A percentile compares a stretch with the other conserved stretches of the same genome.
Evolutionary conservation across 495 filamentous ascomycete species (phyloP).

Genomic region (Saxophila tyrrhenica): DNA sequence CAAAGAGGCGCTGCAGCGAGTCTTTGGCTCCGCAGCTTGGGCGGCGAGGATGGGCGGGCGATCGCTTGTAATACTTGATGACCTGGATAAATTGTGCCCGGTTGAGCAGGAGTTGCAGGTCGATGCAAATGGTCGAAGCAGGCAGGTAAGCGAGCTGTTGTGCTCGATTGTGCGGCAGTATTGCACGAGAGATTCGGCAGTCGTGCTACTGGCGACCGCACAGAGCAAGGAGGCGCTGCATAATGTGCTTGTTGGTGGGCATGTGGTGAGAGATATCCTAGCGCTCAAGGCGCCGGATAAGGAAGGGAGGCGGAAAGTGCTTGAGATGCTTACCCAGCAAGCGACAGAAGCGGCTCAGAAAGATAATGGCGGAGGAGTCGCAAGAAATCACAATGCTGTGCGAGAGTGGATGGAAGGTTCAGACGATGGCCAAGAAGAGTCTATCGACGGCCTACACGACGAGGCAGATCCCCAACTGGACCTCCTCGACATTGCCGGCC

Average conservation of each 20-base stretch:
- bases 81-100: slow-evolving; percentile 84
- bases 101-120: slow-evolving; percentile 87
- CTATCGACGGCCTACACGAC: neutral
- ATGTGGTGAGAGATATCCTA: slow-evolving; percentile 39
- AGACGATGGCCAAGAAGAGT: slow-evolving; percentile 54
- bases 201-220: slow-evolving; percentile 82
- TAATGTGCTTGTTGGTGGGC: slow-evolving; percentile 29
- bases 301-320: slow-evolving; percentile 68
- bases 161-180: slow-evolving; percentile 74
- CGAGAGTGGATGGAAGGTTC: slow-evolving; percentile 57
- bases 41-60: slow-evolving; percentile 72
- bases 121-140: slow-evolving; percentile 81
- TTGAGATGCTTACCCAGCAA: slow-evolving; percentile 54
- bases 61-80: slow-evolving; percentile 76
- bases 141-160: slow-evolving; percentile 82
- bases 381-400: slow-evolving; percentile 33
- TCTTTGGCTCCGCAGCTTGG: slow-evolving; percentile 86
- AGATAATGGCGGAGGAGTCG: slow-evolving; percentile 23
- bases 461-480: slow-evolving; percentile 50
- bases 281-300: slow-evolving; percentile 81
- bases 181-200: slow-evolving; percentile 59
- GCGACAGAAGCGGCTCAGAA: slow-evolving; percentile 29
- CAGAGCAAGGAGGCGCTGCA: slow-evolving; percentile 68
- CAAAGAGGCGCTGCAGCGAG: slow-evolving; percentile 70
- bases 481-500: slow-evolving; percentile 80